Evolutionary conservation across 2,329 filamentous ascomycete species (phyloP).

Genomic region (Fusarium denticulatum): DNA sequence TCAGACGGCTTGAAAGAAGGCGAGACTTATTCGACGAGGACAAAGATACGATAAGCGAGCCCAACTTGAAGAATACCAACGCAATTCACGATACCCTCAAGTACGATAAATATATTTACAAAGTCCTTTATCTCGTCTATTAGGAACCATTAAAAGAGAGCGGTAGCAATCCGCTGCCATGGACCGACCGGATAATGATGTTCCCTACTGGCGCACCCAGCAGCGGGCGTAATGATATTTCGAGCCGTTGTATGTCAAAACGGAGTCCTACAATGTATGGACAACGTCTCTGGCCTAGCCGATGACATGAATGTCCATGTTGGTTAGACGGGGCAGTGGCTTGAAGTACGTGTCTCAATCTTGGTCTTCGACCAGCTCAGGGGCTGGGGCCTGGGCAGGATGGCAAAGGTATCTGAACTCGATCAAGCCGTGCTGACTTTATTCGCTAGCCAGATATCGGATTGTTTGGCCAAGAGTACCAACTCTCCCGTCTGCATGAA

Average conservation of each 20-base stretch:
- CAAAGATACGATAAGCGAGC: neutral
- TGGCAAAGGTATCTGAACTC: neutral
- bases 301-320: fast-evolving
- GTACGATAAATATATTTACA: neutral
- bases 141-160: neutral
- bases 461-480: neutral
- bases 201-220: neutral
- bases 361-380: neutral
- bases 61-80: no score
- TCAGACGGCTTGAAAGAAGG: neutral
- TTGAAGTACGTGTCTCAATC: neutral
- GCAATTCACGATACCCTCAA: neutral
- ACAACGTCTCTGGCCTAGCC: neutral
- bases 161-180: neutral
- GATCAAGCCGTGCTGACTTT: neutral
- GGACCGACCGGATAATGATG: no score
- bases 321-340: neutral
- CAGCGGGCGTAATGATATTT: neutral
- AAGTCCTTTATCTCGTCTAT: no score
- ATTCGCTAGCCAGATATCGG: neutral
- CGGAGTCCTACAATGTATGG: neutral
- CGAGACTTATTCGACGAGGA: neutral
- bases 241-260: neutral
- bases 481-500: no score
- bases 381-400: neutral